Conservation (phyloP, 257 asterid species). For the Cynanchum wilfordii region DNA sequence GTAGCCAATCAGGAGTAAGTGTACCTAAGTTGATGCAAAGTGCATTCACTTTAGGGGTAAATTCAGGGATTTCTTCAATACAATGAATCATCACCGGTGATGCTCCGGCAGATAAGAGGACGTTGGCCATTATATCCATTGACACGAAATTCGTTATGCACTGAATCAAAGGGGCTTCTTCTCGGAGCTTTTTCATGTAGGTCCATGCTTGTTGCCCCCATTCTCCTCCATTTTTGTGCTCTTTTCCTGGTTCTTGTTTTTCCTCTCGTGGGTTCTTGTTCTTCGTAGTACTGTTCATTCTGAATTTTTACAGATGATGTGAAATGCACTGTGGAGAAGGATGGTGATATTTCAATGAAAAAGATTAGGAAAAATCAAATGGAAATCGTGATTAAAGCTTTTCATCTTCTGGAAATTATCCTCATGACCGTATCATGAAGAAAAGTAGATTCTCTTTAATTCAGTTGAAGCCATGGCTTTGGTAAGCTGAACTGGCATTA, state of each 20-base stretch:
- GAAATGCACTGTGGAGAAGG: background rate
- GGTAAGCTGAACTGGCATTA: too few species aligned
- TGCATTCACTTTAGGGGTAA: slow-evolving; percentile 63
- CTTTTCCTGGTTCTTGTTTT: too few species aligned
- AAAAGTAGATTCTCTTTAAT: too few species aligned
- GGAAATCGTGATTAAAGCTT: background rate
- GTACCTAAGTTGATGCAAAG: slow-evolving; percentile 86
- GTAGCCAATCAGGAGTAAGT: slow-evolving; percentile 69
- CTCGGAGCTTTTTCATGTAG: slow-evolving; percentile 40
- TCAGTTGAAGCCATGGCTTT: background rate
- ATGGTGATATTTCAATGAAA: background rate
- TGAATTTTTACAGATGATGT: background rate
- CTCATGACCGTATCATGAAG: background rate
- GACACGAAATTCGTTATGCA: slow-evolving; percentile 92
- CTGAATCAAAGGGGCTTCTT: slow-evolving; percentile 60
- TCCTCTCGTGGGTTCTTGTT: background rate
- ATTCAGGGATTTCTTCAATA: slow-evolving; percentile 63
- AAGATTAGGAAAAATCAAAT: background rate
- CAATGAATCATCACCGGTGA: slow-evolving; percentile 97
- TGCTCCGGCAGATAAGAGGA: slow-evolving; percentile 80
- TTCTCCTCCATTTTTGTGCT: background rate
- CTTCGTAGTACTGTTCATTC: background rate
- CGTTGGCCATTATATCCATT: slow-evolving; percentile 86
- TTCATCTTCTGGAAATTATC: too few species aligned
- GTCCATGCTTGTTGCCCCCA: slow-evolving; percentile 57